phyloP scores from a whole-genome alignment of 2,329 filamentous ascomycete genomes.

The Ceratocystis eucalypticola region DNA sequence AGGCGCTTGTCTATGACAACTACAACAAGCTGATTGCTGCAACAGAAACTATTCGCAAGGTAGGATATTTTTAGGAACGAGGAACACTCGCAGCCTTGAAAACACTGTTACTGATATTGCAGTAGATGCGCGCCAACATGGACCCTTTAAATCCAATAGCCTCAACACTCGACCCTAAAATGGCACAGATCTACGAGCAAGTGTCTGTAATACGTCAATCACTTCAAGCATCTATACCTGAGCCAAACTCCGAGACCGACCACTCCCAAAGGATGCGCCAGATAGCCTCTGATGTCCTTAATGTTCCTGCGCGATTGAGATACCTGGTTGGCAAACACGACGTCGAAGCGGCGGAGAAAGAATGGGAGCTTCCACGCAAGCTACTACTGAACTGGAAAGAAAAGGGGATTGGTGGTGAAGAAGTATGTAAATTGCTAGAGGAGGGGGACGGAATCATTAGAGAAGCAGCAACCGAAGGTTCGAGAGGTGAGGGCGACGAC shows the following conservation, averaged over 20 bases:
- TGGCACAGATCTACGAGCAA: constrained; percentile 57
- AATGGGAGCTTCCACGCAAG: constrained; percentile 42
- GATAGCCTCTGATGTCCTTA: constrained; percentile 49
- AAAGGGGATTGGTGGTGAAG: constrained; percentile 39
- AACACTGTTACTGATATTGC: neutral
- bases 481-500: constrained; percentile 10
- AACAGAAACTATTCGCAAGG: constrained; percentile 84
- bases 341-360: constrained; percentile 43
- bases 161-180: constrained; percentile 57
- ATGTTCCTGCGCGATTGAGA: constrained; percentile 45
- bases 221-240: constrained; percentile 35
- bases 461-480: constrained; percentile 14
- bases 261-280: constrained; percentile 34
- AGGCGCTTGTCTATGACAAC: constrained; percentile 95
- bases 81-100: neutral
- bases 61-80: constrained; percentile 24
- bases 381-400: constrained; percentile 42
- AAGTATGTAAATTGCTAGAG: constrained; percentile 40
- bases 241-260: constrained; percentile 29
- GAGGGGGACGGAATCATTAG: constrained; percentile 41
- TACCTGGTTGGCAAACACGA: constrained; percentile 45
- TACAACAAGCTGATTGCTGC: constrained; percentile 95
- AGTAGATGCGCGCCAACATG: constrained; percentile 67
- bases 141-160: constrained; percentile 63
- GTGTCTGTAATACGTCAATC: constrained; percentile 41